A percentile compares a stretch with the other conserved stretches of the same genome.
Evolutionary conservation across 495 filamentous ascomycete genomes (phyloP).

Genomic region (Penicillium herquei): DNA sequence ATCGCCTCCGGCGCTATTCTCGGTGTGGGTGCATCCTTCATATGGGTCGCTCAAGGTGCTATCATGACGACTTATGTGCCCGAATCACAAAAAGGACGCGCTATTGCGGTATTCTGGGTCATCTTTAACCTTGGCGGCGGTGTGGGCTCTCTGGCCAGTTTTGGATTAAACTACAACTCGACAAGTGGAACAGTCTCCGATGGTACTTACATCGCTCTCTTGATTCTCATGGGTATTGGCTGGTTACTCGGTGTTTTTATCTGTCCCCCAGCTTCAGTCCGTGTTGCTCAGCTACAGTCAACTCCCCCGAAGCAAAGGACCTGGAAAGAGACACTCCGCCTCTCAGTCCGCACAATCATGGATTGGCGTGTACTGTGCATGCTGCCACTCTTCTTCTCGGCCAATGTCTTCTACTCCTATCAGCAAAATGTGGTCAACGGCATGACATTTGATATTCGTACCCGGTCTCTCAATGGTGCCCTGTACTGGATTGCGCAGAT

Average conservation of each 20-base stretch:
- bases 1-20: slow-evolving; percentile 60
- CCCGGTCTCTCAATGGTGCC: slow-evolving; percentile 49
- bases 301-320: slow-evolving; percentile 26
- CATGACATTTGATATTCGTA: slow-evolving; percentile 49
- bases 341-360: slow-evolving; percentile 47
- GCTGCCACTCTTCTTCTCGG: slow-evolving; percentile 55
- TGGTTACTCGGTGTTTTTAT: slow-evolving; percentile 54
- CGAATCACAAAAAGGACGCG: slow-evolving; percentile 49
- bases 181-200: slow-evolving; percentile 44
- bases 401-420: slow-evolving; percentile 80
- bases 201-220: slow-evolving; percentile 49
- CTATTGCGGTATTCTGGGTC: slow-evolving; percentile 53
- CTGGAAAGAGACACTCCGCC: slow-evolving; percentile 46
- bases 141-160: slow-evolving; percentile 48
- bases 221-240: slow-evolving; percentile 48
- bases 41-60: slow-evolving; percentile 56
- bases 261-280: slow-evolving; percentile 46
- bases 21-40: slow-evolving; percentile 48
- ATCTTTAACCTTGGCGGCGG: slow-evolving; percentile 55
- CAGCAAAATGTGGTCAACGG: slow-evolving; percentile 58
- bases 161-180: slow-evolving; percentile 48
- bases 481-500: slow-evolving; percentile 58
- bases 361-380: slow-evolving; percentile 47
- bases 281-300: slow-evolving; percentile 33
- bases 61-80: slow-evolving; percentile 56